A percentile compares a stretch with the other conserved stretches of the same genome.
Conservation (phyloP, 768 basidiomycete species). For the Boletellus sp. region DNA sequence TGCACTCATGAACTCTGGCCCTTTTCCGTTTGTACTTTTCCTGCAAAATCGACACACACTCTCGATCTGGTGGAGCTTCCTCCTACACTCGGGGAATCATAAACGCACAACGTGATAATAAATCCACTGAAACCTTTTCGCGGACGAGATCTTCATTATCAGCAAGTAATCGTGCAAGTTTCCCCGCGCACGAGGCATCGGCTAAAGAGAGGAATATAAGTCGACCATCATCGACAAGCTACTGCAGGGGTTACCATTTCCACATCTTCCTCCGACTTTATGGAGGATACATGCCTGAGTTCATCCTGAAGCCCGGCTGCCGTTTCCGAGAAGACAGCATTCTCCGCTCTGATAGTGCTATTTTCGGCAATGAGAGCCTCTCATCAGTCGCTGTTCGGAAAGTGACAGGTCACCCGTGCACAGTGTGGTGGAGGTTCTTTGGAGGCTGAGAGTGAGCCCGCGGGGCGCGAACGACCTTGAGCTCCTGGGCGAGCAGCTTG, state of each 20-base stretch:
- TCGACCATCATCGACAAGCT: neutral
- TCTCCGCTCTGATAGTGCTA: constrained; percentile 16
- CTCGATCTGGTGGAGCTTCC: constrained; percentile 3
- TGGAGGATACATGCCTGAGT: neutral
- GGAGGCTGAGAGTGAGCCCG: neutral
- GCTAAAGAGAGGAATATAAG: constrained; percentile 11
- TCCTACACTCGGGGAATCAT: constrained; percentile 10
- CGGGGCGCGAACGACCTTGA: constrained; percentile 20
- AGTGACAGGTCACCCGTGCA: neutral
- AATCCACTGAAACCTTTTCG: constrained; percentile 9
- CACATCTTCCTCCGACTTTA: constrained; percentile 20
- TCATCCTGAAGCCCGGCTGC: constrained; percentile 14
- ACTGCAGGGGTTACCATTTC: constrained; percentile 3
- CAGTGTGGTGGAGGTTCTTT: constrained; percentile 11
- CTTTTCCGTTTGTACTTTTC: constrained; percentile 24
- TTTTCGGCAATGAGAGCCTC: constrained; percentile 15
- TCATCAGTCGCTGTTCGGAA: constrained; percentile 4
- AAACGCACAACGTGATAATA: neutral
- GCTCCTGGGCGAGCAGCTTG: constrained; percentile 23
- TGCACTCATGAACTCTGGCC: constrained; percentile 10
- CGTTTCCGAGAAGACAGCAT: constrained; percentile 13
- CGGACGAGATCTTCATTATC: constrained; percentile 13
- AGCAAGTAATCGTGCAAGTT: constrained; percentile 15
- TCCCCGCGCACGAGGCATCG: constrained; percentile 2
- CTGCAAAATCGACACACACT: constrained; percentile 8